phyloP scores from a whole-genome alignment of 441 rosid genomes.

The Flueggea neowawraea region DNA sequence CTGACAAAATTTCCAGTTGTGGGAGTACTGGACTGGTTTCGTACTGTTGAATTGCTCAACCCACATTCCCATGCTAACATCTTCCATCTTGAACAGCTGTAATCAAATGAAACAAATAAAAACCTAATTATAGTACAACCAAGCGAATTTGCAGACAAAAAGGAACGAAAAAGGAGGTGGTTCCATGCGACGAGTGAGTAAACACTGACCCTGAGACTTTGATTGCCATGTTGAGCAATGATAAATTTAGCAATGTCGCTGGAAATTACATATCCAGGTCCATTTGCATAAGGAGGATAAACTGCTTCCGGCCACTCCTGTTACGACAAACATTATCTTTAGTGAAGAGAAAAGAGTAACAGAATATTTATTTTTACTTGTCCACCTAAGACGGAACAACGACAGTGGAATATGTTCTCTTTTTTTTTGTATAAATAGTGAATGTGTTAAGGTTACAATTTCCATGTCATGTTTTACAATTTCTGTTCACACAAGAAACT shows the following conservation, averaged over 20 bases:
- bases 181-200: too few species aligned
- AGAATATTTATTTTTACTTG: background rate
- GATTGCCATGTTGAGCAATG: slow-evolving; percentile 50
- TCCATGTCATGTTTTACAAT: too few species aligned
- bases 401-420: background rate
- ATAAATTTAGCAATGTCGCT: slow-evolving; percentile 68
- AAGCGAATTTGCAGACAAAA: too few species aligned
- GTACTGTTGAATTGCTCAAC: slow-evolving; percentile 79
- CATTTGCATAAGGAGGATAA: slow-evolving; percentile 97
- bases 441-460: too few species aligned
- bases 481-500: too few species aligned
- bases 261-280: slow-evolving; percentile 92
- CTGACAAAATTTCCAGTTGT: slow-evolving; percentile 95
- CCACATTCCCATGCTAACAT: slow-evolving; percentile 99
- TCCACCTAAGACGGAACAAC: slow-evolving; percentile 5
- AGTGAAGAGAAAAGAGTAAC: background rate
- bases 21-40: slow-evolving; percentile 71
- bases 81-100: slow-evolving; percentile 99
- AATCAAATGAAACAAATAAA: slow-evolving; percentile 1
- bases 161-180: background rate
- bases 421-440: too few species aligned
- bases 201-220: slow-evolving; percentile 65
- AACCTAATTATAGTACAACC: too few species aligned
- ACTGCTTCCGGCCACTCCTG: slow-evolving; percentile 98
- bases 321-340: slow-evolving; percentile 16